These are phyloP conservation scores for Wallacemonas rigidus DNA, from an alignment of 208 protist species.

Conservation along the genomic window DNA sequence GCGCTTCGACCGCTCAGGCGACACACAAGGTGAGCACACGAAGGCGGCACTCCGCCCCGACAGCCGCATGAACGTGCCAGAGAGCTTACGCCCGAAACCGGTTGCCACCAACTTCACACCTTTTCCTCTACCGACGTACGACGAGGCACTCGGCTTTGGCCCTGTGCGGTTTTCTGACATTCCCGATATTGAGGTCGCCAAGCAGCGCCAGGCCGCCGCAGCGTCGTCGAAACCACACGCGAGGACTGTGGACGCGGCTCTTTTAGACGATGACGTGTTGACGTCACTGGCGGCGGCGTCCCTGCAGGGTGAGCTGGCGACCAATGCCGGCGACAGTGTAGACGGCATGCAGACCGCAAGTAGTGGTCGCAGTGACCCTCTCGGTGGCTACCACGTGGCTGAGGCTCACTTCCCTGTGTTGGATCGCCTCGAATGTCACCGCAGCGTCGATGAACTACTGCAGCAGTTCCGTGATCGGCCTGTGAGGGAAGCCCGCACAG, in stretches of 20 bases:
- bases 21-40: no score
- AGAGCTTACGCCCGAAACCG: constrained; percentile 72
- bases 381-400: constrained; percentile 59
- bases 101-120: constrained; percentile 70
- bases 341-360: not conserved
- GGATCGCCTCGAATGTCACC: constrained; percentile 76
- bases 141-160: constrained; percentile 74
- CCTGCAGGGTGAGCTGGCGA: not conserved
- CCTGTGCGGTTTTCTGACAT: constrained; percentile 78
- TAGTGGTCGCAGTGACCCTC: constrained; percentile 14
- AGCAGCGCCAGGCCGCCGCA: constrained; percentile 32
- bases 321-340: not conserved
- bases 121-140: constrained; percentile 85
- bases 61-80: constrained; percentile 30
- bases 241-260: no score
- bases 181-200: constrained; percentile 67
- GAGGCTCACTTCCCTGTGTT: constrained; percentile 58
- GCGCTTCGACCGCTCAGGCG: constrained; percentile 12
- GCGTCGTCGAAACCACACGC: not conserved
- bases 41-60: not conserved
- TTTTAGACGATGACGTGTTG: not conserved
- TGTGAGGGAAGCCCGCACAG: constrained; percentile 55
- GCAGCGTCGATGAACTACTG: constrained; percentile 68
- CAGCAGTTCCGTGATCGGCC: constrained; percentile 68
- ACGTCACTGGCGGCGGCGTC: not conserved